These are phyloP conservation scores for Aspergillus uvarum DNA, from an alignment of 2,329 filamentous ascomycete genomes.

Conservation along the genomic window DNA sequence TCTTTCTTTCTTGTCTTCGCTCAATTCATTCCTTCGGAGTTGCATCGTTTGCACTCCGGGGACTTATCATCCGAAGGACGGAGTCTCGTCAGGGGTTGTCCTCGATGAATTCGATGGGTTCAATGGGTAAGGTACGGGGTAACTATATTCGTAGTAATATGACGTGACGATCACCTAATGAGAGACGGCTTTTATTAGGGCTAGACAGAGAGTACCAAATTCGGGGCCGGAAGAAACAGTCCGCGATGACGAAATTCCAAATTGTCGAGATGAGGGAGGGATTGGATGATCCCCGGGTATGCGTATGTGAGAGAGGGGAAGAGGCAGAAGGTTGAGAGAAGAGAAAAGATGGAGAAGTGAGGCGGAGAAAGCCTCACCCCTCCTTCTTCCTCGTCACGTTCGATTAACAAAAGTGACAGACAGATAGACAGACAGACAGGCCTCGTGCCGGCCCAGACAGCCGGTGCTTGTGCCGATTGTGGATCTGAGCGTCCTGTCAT, in stretches of 20 bases:
- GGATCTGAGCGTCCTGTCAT: slow-evolving; percentile 5
- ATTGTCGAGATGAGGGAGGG: neutral
- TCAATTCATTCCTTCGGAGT: neutral
- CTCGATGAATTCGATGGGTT: neutral
- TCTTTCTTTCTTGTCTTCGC: neutral
- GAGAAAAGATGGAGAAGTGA: slow-evolving; percentile 6
- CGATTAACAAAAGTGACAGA: neutral
- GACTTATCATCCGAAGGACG: neutral
- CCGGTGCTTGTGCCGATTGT: neutral
- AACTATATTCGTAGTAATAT: neutral
- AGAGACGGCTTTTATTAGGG: neutral
- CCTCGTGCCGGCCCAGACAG: slow-evolving; percentile 4
- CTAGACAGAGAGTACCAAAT: neutral
- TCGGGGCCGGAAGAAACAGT: neutral
- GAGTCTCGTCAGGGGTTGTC: neutral
- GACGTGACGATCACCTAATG: neutral
- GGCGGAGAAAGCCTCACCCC: slow-evolving; percentile 9
- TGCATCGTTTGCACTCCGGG: neutral
- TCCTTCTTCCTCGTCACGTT: neutral
- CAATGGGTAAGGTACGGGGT: neutral
- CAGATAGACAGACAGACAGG: neutral
- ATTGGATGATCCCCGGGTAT: too few relatives aligned
- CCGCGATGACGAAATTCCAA: neutral
- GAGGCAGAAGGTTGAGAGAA: neutral
- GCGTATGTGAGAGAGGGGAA: neutral